Evolutionary conservation across 495 filamentous ascomycete genomes (phyloP).

Genomic region (Xylaria sp.): DNA sequence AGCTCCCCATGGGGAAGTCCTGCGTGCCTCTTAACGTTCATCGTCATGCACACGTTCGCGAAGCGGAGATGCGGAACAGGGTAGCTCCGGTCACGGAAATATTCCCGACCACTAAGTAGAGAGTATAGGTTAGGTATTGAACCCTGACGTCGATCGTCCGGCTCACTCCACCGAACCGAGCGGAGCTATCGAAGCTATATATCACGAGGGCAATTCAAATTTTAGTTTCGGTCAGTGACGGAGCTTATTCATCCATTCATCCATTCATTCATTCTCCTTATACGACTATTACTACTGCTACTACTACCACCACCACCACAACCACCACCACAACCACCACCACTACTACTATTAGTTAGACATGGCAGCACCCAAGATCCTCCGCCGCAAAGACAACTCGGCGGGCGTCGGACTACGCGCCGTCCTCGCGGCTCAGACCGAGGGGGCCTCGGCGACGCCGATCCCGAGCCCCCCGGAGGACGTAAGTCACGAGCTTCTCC

Average conservation of each 20-base stretch:
- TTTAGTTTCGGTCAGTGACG: no score
- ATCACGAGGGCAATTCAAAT: not conserved
- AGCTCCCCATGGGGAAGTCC: not conserved
- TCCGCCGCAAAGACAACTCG: slow-evolving; percentile 32
- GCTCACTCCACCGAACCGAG: not conserved
- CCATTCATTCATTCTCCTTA: not conserved
- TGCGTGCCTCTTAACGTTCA: not conserved
- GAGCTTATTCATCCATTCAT: no score
- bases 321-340: no score
- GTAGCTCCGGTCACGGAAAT: slow-evolving; percentile 2
- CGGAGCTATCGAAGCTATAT: not conserved
- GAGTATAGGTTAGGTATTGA: not conserved
- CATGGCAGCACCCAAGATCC: slow-evolving; percentile 15
- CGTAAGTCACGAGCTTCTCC: slow-evolving; percentile 38
- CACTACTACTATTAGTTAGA: not conserved
- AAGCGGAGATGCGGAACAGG: not conserved
- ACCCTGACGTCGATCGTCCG: slow-evolving; percentile 8
- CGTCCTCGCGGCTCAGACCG: slow-evolving; percentile 25
- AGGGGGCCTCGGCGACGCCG: slow-evolving; percentile 12
- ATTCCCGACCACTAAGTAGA: not conserved
- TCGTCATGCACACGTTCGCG: not conserved
- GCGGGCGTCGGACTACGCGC: slow-evolving; percentile 32
- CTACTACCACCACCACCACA: no score
- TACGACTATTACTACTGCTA: no score
- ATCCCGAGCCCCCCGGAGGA: slow-evolving; percentile 41